phyloP scores from a whole-genome alignment of 2,329 filamentous ascomycete species.

The Aspergillus phoenicis region DNA sequence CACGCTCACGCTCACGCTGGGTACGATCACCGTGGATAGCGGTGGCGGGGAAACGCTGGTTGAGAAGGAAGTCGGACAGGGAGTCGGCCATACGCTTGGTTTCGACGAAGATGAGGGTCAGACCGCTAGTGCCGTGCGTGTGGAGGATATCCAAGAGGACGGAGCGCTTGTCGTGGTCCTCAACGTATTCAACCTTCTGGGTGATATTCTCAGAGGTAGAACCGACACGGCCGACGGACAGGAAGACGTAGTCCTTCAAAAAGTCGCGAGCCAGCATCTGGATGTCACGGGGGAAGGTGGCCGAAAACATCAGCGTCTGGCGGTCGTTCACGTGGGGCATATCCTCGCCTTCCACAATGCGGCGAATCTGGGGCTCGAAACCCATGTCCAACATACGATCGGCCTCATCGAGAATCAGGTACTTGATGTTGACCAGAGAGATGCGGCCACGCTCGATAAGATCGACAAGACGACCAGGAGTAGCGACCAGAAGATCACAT shows the following conservation, averaged over 20 bases:
- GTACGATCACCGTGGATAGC: slow-evolving; percentile 99
- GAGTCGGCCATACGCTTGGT: slow-evolving; percentile 99
- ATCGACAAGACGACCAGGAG: slow-evolving; percentile 94
- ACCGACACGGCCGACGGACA: slow-evolving; percentile 96
- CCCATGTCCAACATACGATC: slow-evolving; percentile 99
- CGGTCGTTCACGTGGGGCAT: slow-evolving; percentile 84
- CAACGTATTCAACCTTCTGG: slow-evolving; percentile 97
- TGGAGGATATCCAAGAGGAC: slow-evolving; percentile 96
- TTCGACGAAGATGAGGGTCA: slow-evolving; percentile 98
- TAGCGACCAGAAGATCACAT: slow-evolving; percentile 95
- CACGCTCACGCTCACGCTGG: slow-evolving; percentile 97
- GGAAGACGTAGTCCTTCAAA: slow-evolving; percentile 98
- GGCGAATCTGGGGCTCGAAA: slow-evolving; percentile 99
- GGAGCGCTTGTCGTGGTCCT: slow-evolving; percentile 96
- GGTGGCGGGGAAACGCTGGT: slow-evolving; percentile 96
- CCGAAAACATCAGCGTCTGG: slow-evolving; percentile 99
- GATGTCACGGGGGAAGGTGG: slow-evolving; percentile 98
- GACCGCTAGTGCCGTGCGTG: slow-evolving; percentile 77
- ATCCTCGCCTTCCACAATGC: slow-evolving; percentile 97
- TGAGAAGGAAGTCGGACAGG: slow-evolving; percentile 96
- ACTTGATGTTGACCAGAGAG: slow-evolving; percentile 98
- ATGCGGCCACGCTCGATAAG: slow-evolving; percentile 98
- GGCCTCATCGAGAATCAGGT: slow-evolving; percentile 96
- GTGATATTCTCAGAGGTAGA: slow-evolving; percentile 99
- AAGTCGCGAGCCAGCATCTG: slow-evolving; percentile 99